Evolutionary conservation across 2,329 filamentous ascomycete genomes (phyloP).

Genomic region (Ceratocystis cacaofunesta): DNA sequence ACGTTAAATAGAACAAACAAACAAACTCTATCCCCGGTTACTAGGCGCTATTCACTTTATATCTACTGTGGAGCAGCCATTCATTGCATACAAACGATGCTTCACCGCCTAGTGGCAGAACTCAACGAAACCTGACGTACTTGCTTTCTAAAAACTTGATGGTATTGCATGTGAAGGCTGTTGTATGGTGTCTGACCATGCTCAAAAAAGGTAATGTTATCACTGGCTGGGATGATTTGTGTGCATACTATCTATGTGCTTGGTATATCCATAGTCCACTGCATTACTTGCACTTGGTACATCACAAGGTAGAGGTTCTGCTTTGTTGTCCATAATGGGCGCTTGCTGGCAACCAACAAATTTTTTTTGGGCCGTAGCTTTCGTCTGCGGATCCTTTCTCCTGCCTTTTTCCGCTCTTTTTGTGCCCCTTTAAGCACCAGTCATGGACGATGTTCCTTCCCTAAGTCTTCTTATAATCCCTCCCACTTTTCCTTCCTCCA

Average conservation of each 20-base stretch:
- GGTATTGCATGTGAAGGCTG: neutral
- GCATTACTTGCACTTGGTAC: neutral
- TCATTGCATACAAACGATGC: neutral
- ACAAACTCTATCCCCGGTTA: too few relatives aligned
- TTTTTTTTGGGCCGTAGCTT: neutral
- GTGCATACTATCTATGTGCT: too few relatives aligned
- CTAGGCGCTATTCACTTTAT: neutral
- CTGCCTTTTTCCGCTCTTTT: neutral
- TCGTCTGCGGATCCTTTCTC: neutral
- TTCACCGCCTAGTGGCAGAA: slow-evolving; percentile 16
- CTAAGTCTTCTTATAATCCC: neutral
- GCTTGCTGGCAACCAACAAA: slow-evolving; percentile 5
- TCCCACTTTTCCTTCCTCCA: slow-evolving; percentile 5
- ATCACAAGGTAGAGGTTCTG: neutral
- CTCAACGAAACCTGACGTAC: slow-evolving; percentile 9
- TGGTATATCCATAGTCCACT: neutral
- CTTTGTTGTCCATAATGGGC: slow-evolving; percentile 1
- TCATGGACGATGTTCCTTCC: neutral
- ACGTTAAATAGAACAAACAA: too few relatives aligned
- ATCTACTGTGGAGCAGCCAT: neutral
- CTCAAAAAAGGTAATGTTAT: neutral
- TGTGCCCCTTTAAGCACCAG: neutral
- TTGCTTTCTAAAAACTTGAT: neutral
- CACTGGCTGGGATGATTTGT: neutral
- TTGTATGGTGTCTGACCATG: neutral